Base-by-base conservation (phyloP, 805 yeast genomes). In the Hanseniaspora pseudoguilliermondii region DNA sequence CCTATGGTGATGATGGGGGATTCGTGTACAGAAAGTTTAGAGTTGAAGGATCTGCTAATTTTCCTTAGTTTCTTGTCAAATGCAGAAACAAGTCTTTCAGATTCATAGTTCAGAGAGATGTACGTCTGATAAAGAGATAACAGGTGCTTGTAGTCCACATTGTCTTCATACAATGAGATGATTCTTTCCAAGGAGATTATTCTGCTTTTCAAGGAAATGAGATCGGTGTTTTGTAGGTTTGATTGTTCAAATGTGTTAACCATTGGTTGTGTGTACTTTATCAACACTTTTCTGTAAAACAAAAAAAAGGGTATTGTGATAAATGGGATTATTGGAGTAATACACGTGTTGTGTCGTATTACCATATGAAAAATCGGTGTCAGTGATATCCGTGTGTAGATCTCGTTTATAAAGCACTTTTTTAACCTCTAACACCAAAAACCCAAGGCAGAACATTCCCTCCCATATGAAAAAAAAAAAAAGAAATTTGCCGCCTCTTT, bases 1-100 rank as follows among this genome's bases (percentile, higher is more conserved):
- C 55, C 55, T 20, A 52, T 27, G 2, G 49, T 52, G 15, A 52
- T 52, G n/a, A 52, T 44, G 2, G 55, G 55, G 2, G 55, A 52
- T n/a, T 52, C 55, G 18, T 51, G 55, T 8, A 23, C 23, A 16
- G 41, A n/a, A 3, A 21, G 25, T 6, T n/a, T 16, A 25, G 49
- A 43, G 15, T 36, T 25, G 9, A 38, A 6, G 11, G 46, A 20
- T 38, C 49, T 36, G 25, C 36, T 34, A 3, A 52, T 23, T 52
- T 39, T 52, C 36, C 16, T 52, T 15, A 52, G 27, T 15, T 52
- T 52, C 47, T 46, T 52, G n/a, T 25, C 39, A 52, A 52, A 52
- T 8, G 44, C 25, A 9, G 46, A 27, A 11, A 52, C 13, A 6
- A 41, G 23, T 18, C 38, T 46, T 5, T 15, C 13, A 15, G 18